Conservation (phyloP, 2,329 filamentous ascomycete genomes). For the Clonostachys rhizophaga region DNA sequence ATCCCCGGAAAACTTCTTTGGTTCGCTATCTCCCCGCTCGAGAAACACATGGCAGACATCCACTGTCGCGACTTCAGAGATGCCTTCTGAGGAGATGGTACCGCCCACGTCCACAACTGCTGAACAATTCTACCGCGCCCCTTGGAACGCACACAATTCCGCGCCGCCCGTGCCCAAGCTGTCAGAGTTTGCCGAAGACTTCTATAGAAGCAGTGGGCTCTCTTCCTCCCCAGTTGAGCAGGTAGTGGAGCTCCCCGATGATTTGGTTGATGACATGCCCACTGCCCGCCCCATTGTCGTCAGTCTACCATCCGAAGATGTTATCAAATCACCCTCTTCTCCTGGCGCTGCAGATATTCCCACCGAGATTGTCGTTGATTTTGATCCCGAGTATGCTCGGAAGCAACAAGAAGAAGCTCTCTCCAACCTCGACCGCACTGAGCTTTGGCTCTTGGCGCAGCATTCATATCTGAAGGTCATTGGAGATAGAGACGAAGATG, state of each 20-base stretch:
- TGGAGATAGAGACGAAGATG: constrained; percentile 33
- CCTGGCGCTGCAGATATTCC: constrained; percentile 51
- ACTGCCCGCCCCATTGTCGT: constrained; percentile 52
- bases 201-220: constrained; percentile 27
- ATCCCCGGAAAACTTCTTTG: constrained; percentile 89
- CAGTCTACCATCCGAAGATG: constrained; percentile 21
- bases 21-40: constrained; percentile 69
- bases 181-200: constrained; percentile 29
- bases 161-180: constrained; percentile 27
- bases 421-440: constrained; percentile 78
- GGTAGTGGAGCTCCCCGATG: constrained; percentile 54
- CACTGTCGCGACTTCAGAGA: constrained; percentile 38
- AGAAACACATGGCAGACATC: constrained; percentile 78
- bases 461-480: constrained; percentile 70
- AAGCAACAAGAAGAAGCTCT: constrained; percentile 68
- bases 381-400: constrained; percentile 69
- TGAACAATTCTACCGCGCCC: constrained; percentile 83
- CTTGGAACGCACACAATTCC: constrained; percentile 57
- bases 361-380: constrained; percentile 64
- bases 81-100: constrained; percentile 44
- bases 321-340: constrained; percentile 21
- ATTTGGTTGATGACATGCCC: constrained; percentile 55
- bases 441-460: constrained; percentile 81
- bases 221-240: constrained; percentile 56
- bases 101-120: constrained; percentile 86